Evolutionary conservation across 2,329 filamentous ascomycete species (phyloP).

Genomic region (Neoarthrinium moseri): DNA sequence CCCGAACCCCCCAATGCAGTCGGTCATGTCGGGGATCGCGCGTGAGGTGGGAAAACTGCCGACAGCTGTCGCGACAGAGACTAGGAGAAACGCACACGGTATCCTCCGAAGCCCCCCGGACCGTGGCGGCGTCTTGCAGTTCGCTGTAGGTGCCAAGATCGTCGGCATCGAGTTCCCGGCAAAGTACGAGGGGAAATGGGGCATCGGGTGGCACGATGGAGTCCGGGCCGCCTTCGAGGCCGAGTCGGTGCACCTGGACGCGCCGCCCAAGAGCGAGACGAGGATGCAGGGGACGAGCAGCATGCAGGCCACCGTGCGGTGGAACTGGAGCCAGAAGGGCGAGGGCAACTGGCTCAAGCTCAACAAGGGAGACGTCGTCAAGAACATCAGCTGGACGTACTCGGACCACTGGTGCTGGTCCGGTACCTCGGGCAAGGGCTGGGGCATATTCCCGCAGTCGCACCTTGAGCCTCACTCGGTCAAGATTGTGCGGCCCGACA

Average conservation of each 20-base stretch:
- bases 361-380: constrained; percentile 65
- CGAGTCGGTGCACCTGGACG: constrained; percentile 47
- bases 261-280: constrained; percentile 44
- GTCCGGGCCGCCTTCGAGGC: constrained; percentile 47
- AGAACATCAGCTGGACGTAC: constrained; percentile 49
- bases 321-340: constrained; percentile 51
- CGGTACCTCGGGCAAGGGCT: constrained; percentile 28
- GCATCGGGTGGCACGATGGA: constrained; percentile 57
- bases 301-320: constrained; percentile 47
- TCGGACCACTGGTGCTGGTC: constrained; percentile 33
- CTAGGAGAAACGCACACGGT: constrained; percentile 45
- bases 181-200: constrained; percentile 55
- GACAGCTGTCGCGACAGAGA: constrained; percentile 43
- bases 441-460: constrained; percentile 31
- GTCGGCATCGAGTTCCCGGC: constrained; percentile 50
- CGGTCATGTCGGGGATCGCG: constrained; percentile 39
- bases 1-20: constrained; percentile 34
- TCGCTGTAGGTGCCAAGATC: constrained; percentile 47
- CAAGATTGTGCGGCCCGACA: constrained; percentile 20
- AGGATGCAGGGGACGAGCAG: constrained; percentile 44
- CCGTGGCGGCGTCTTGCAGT: constrained; percentile 42
- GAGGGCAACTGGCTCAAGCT: constrained; percentile 56
- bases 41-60: constrained; percentile 41
- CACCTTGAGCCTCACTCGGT: constrained; percentile 28
- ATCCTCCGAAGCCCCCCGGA: constrained; percentile 42